phyloP scores from a whole-genome alignment of 2,329 filamentous ascomycete species.

The Penicillium sp. region DNA sequence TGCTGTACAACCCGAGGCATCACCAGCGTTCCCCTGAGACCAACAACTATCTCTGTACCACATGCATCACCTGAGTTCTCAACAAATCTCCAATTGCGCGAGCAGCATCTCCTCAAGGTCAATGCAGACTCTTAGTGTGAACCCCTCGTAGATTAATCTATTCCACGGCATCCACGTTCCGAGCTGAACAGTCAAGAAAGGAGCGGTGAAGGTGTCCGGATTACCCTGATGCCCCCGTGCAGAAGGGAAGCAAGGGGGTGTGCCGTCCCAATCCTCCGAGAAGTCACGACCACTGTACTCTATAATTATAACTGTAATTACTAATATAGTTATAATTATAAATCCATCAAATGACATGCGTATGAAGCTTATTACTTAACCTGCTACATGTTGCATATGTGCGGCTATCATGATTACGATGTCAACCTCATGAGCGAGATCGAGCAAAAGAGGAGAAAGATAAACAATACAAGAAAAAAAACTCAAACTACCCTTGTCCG shows the following conservation, averaged over 20 bases:
- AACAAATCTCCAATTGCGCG: not conserved
- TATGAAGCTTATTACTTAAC: not conserved
- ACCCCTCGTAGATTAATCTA: not conserved
- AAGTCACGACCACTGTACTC: too few species aligned
- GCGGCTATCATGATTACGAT: slow-evolving; percentile 13
- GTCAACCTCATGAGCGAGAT: not conserved
- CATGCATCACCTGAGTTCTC: not conserved
- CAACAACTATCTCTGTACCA: slow-evolving; percentile 1
- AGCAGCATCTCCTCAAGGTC: not conserved
- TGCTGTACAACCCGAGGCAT: not conserved
- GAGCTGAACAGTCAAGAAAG: not conserved
- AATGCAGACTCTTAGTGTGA: not conserved
- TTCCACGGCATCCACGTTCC: not conserved
- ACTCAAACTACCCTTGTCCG: not conserved
- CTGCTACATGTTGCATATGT: not conserved
- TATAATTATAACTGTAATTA: too few species aligned
- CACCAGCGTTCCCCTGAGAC: not conserved
- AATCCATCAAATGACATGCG: not conserved
- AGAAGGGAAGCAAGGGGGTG: slow-evolving; percentile 22
- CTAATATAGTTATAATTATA: not conserved
- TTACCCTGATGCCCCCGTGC: slow-evolving; percentile 20
- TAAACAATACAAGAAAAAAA: too few species aligned
- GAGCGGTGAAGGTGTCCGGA: slow-evolving; percentile 20
- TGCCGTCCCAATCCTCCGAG: not conserved
- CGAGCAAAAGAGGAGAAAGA: not conserved